Conservation (phyloP, 1,139 yeast species). For the Zygoascus hellenicus region DNA sequence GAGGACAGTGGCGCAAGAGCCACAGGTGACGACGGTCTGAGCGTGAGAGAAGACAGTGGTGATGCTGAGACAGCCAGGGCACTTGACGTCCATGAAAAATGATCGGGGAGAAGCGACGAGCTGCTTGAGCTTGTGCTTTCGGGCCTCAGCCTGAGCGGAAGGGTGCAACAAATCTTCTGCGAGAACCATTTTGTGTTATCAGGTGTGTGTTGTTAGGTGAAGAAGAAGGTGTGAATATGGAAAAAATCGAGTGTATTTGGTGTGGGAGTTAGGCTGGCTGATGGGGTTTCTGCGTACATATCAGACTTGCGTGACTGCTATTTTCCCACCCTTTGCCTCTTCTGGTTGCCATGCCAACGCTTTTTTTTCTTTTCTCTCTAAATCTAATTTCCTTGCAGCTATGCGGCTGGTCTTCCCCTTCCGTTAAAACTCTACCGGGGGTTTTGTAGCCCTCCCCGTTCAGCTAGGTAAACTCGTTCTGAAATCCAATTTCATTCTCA, state of each 20-base stretch:
- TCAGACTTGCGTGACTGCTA: neutral
- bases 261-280: neutral
- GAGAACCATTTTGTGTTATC: conserved; percentile 53
- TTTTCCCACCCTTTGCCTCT: too few relatives aligned
- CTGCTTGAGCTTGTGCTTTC: conserved; percentile 95
- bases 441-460: too few relatives aligned
- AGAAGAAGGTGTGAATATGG: neutral
- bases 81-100: conserved; percentile 98
- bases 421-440: too few relatives aligned
- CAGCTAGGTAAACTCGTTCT: too few relatives aligned
- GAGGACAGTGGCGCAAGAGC: conserved; percentile 95
- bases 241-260: conserved; percentile 1
- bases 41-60: conserved; percentile 99
- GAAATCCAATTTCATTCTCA: too few relatives aligned
- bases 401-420: too few relatives aligned
- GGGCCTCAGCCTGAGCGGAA: conserved; percentile 90
- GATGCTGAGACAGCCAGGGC: conserved; percentile 98
- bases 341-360: too few relatives aligned
- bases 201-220: conserved; percentile 8
- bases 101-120: conserved; percentile 98
- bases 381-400: too few relatives aligned
- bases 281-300: neutral
- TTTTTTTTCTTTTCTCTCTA: too few relatives aligned
- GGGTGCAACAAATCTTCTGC: conserved; percentile 99
- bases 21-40: conserved; percentile 99